Conservation (phyloP, 352 stramenopile species). For the Globisporangium middletonii region DNA sequence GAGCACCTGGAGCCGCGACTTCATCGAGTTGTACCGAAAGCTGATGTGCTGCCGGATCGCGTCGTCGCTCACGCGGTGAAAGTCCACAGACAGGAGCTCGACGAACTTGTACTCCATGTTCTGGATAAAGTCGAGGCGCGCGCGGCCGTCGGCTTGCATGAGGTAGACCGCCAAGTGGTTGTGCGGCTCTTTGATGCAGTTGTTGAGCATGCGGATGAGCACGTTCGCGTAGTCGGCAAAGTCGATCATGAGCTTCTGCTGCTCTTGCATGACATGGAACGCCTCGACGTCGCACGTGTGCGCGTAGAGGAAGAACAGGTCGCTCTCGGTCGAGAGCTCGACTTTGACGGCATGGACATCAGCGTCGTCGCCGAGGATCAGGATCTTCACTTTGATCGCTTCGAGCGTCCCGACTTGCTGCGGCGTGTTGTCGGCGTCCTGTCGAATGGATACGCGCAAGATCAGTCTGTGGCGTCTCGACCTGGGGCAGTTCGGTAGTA, state of each 20-base stretch:
- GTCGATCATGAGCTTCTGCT: conserved; percentile 95
- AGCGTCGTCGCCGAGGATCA: conserved; percentile 84
- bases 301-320: conserved; percentile 93
- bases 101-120: conserved; percentile 98
- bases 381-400: conserved; percentile 93
- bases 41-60: conserved; percentile 90
- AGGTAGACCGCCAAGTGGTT: conserved; percentile 92
- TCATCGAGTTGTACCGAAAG: conserved; percentile 94
- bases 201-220: conserved; percentile 93
- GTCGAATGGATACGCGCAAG: neutral
- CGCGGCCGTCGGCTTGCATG: conserved; percentile 89
- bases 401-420: conserved; percentile 91
- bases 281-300: conserved; percentile 84
- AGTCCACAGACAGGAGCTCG: conserved; percentile 90
- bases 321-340: conserved; percentile 89
- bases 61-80: conserved; percentile 85
- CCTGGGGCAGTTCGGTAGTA: neutral
- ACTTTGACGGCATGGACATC: conserved; percentile 83
- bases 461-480: neutral
- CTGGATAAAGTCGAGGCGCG: conserved; percentile 92
- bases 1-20: conserved; percentile 87
- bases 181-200: conserved; percentile 94
- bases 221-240: conserved; percentile 93
- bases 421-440: conserved; percentile 79
- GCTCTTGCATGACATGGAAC: conserved; percentile 90